Conservation (phyloP, 768 basidiomycete species). For the Amanita fuliginea region DNA sequence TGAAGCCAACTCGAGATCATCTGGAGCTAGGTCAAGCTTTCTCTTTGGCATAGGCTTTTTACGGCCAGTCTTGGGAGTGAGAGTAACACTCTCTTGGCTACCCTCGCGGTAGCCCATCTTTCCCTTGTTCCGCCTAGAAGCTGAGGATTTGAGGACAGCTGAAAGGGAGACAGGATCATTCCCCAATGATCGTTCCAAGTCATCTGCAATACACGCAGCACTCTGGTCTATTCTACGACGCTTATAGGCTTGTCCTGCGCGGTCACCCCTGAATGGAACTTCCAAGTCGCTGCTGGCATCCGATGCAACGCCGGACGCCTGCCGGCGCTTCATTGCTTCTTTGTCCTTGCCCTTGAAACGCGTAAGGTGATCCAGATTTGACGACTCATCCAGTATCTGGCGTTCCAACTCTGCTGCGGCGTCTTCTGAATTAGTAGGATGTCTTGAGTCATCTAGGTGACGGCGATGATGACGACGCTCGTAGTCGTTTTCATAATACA, state of each 20-base stretch:
- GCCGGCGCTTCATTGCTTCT: constrained; percentile 38
- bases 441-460: not conserved
- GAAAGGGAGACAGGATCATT: constrained; percentile 24
- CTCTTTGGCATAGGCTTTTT: constrained; percentile 48
- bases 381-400: constrained; percentile 33
- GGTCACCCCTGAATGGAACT: constrained; percentile 24
- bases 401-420: constrained; percentile 48
- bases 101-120: constrained; percentile 39
- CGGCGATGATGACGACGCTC: not conserved
- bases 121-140: constrained; percentile 41
- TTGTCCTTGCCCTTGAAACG: constrained; percentile 29
- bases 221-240: constrained; percentile 47
- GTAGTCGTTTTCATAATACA: constrained; percentile 4
- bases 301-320: constrained; percentile 35
- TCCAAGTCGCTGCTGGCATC: constrained; percentile 54
- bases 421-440: constrained; percentile 30
- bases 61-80: constrained; percentile 38
- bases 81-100: constrained; percentile 47
- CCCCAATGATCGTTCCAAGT: constrained; percentile 32
- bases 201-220: constrained; percentile 28
- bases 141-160: constrained; percentile 18
- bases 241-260: constrained; percentile 40
- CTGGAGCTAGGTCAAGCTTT: constrained; percentile 42
- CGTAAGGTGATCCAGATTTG: constrained; percentile 10
- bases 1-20: constrained; percentile 38